Conservation (phyloP, 192 early-diverging fungal species). For the Glomus cerebriforme region DNA sequence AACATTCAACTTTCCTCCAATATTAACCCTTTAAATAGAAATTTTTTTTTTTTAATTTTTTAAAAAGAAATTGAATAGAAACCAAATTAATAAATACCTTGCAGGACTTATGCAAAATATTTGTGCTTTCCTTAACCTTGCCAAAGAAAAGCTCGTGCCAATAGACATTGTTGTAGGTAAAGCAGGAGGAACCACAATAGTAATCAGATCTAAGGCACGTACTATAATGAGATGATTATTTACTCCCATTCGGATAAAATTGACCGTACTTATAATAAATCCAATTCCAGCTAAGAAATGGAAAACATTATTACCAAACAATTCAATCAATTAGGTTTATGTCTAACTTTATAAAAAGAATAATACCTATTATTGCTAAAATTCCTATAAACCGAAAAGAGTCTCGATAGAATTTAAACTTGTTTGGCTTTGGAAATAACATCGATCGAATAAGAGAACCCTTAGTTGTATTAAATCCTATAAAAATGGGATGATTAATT, state of each 20-base stretch:
- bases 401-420: slow-evolving; percentile 97
- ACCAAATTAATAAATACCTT: slow-evolving; percentile 17
- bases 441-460: slow-evolving; percentile 94
- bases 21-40: slow-evolving; percentile 70
- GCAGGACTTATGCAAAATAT: slow-evolving; percentile 96
- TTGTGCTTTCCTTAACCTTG: slow-evolving; percentile 70
- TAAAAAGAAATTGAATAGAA: neutral
- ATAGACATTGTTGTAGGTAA: slow-evolving; percentile 98
- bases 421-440: slow-evolving; percentile 95
- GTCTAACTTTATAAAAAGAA: neutral
- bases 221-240: slow-evolving; percentile 71
- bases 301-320: neutral
- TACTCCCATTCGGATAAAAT: slow-evolving; percentile 84
- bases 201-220: slow-evolving; percentile 94
- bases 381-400: slow-evolving; percentile 96
- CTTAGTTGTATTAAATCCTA: slow-evolving; percentile 93
- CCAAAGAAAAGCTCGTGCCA: slow-evolving; percentile 94
- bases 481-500: neutral
- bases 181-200: slow-evolving; percentile 95
- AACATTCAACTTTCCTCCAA: slow-evolving; percentile 93
- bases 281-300: slow-evolving; percentile 61
- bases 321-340: neutral
- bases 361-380: slow-evolving; percentile 70
- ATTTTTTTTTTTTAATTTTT: neutral
- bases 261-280: slow-evolving; percentile 83